Base-by-base conservation (phyloP, 768 basidiomycete genomes). In the Infundibulicybe gibba region DNA sequence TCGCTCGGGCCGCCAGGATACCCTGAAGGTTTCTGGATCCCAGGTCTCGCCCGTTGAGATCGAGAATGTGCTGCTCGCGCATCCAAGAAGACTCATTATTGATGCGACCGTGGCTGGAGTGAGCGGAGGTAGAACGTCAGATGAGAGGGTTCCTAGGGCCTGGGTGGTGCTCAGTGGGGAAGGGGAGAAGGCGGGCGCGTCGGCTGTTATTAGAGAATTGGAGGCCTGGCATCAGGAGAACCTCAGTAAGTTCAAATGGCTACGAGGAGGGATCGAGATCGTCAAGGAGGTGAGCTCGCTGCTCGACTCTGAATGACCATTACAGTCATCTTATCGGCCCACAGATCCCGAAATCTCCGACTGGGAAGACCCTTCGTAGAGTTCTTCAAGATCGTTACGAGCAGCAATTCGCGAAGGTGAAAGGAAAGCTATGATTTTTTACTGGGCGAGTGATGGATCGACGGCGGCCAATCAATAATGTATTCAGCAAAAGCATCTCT, bases 1-100 rank as follows among this genome's bases (percentile, higher is more conserved):
- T 8, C n/a, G 11, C 16, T n/a, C 11, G 21, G 43, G 32, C 11
- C 42, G 40, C 17, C 41, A 88, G 82, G 90, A 91, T 56, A 89
- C 81, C 0, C 70, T 92, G 16, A 92, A 92, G 58, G 75, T 92
- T 2, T 88, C 86, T 0, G 90, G 89, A 3, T 71, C 70, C 41
- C 90, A 91, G 62, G 90, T 91, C 0, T 88, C 90, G 0, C 90
- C 89, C 0, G 74, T 77, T 14, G 89, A 92, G 58, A 84, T 91
- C 43, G 90, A 91, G 59, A 71, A 79, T 20, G 75, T 73, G 17
- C 65, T 91, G 2, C 71, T 83, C 15, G 70, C 69, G 0, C 79
- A 90, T 33, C 85, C 87, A 0, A 72, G 74, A 6, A 67, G 67
- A 14, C 71, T 89, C 40, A 76, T 90, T 49, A 63, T 59, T 8